Evolutionary conservation across 2,329 filamentous ascomycete species (phyloP), one percentile per base, ranked within the genome.

Genomic region (Lasiodiplodia hormozganensis): DNA sequence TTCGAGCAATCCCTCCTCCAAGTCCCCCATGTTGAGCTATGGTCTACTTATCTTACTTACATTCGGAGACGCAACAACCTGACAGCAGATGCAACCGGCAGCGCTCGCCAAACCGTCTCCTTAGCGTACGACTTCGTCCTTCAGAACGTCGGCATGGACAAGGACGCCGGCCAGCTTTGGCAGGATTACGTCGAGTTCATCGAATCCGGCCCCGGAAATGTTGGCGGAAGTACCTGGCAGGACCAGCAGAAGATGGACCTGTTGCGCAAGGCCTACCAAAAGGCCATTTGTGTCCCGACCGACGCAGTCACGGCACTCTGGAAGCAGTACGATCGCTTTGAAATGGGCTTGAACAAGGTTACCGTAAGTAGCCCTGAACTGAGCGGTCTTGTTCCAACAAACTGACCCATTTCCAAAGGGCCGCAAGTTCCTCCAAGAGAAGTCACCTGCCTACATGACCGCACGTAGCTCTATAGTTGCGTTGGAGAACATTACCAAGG

Each of bases 171-270:
- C 43, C 88, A 87, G 71, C 90, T 99, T 68, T 99, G 96, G 96
- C 88, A 91, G 69, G 96, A 99, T 72, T 98, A 98, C 75, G 90
- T 99, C 70, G 90, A 96, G 72, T 97, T 99, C 77, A 88, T 98
- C 79, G 94, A 94, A 77, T 92, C 89, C 49, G 93, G 92, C 0
- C 96, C 96, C 1, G 96, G 96, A 6, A 89, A 89, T 69, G 88
- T 96, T 69, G 95, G 94, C 31, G 96, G 95, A 53, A 90, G 86
- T 69, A 90, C 88, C 69, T 99, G 96, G 96, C 94, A 98, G 80
- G 96, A 98, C 76, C 92, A 95, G 81, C 96, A 98, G 77, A 99
- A 99, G 85, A 97, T 97, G 91, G 96, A 99, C 74, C 85, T 92
- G 73, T 82, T 99, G 64, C 90, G 96, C 69, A 97, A 96, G 78